Percentiles rank a stretch among this genome's conserved stretches.
These are phyloP conservation scores for Metschnikowia orientalis DNA, from an alignment of 805 yeast genomes.

Conservation along the genomic window DNA sequence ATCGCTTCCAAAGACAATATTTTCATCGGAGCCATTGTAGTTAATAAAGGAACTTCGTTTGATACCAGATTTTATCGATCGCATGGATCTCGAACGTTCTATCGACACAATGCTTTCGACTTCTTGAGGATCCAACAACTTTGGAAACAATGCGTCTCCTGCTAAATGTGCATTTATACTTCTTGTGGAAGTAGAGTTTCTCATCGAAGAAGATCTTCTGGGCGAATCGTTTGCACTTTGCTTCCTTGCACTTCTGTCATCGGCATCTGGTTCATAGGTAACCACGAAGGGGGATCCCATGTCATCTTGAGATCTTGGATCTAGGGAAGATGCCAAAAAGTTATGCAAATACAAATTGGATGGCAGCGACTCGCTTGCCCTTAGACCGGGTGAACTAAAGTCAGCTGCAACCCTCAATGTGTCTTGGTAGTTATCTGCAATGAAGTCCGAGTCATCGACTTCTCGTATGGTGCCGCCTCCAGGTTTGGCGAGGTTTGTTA, in stretches of 20 bases:
- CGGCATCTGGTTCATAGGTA: constrained; percentile 10
- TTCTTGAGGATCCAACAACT: constrained; percentile 59
- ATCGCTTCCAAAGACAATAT: constrained; percentile 27
- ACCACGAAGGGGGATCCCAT: constrained; percentile 34
- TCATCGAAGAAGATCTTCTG: not conserved
- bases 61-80: constrained; percentile 42
- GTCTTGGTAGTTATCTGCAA: constrained; percentile 9
- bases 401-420: constrained; percentile 7
- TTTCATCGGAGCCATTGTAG: constrained; percentile 40
- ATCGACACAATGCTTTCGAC: constrained; percentile 70
- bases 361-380: no score
- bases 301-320: constrained; percentile 7
- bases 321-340: constrained; percentile 13
- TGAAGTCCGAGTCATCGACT: constrained; percentile 19
- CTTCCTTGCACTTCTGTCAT: not conserved
- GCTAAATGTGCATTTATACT: constrained; percentile 23
- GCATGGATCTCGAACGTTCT: constrained; percentile 60
- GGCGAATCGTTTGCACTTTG: constrained; percentile 1
- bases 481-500: constrained; percentile 7
- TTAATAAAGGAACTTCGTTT: constrained; percentile 36
- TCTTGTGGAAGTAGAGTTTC: constrained; percentile 2
- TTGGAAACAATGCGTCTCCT: constrained; percentile 65
- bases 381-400: no score
- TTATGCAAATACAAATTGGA: no score
- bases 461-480: constrained; percentile 17